Base-by-base conservation (phyloP, 371 early-diverging fungal species). In the Mucor saturninus region DNA sequence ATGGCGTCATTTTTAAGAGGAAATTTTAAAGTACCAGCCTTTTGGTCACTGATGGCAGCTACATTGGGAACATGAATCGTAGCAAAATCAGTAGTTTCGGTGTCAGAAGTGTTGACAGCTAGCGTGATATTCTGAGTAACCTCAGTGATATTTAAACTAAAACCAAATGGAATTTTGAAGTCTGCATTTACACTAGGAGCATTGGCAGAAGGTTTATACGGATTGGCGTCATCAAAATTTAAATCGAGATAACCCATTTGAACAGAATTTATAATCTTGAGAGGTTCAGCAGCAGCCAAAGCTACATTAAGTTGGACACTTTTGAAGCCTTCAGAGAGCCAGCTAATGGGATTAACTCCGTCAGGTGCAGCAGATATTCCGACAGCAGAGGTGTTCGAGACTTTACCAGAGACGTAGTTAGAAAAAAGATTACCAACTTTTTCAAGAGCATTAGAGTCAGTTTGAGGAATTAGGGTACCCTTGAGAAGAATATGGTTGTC, bases 311-410 rank as follows among this genome's bases (percentile, higher is more conserved):
- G 62, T 38, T 72, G 71, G 38, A 86, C 76, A 31, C 80, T 72
- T 57, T 80, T 69, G 72, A 88, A 81, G 59, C 81, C 85, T 38
- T 74, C 68, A 31, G 84, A 83, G 21, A 88, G 77, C 88, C 88
- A 88, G 21, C 48, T 59, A 32, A 88, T 77, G 8, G 82, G 66
- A 53, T 88, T 76, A 30, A 71, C 65, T 40, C 88, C 88, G 65
- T 88, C 83, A 35, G 88, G 88, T 35, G 83, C 73, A 51, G 76
- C 77, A 31, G 86, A 83, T 5, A 88, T 77, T 73, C 88, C 88
- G 2, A 60, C 62, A 45, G 86, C 88, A 38, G 76, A 65, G 11
- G 85, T 84, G 21, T 72, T 69, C 7, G 86, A 81, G 14, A 73
- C 61, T 10, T 63, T 60, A 30, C 86, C 86, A 50, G 76, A 72